A percentile compares a stretch with the other conserved stretches of the same genome.
Evolutionary conservation across 2,329 filamentous ascomycete species (phyloP).

Genomic region (Didymella pinodella): DNA sequence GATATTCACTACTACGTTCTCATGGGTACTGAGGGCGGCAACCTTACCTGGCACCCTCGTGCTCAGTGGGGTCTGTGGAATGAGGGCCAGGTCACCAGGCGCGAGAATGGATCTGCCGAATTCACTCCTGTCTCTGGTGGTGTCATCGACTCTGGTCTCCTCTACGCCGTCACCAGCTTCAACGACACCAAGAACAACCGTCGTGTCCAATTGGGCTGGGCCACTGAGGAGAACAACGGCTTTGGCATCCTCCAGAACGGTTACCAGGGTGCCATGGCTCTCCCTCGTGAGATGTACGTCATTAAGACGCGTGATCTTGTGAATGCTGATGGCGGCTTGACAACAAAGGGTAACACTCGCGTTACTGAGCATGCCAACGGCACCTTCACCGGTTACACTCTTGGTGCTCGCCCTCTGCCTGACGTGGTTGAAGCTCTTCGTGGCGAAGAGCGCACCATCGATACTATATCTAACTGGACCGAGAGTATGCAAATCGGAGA

Average conservation of each 20-base stretch:
- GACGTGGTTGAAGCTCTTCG: conserved; percentile 56
- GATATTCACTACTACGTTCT: conserved; percentile 56
- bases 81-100: conserved; percentile 53
- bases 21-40: conserved; percentile 56
- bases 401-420: conserved; percentile 54
- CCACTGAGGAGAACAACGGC: conserved; percentile 54
- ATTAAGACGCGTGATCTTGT: conserved; percentile 53
- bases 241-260: conserved; percentile 54
- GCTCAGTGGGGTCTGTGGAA: conserved; percentile 58
- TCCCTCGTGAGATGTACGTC: conserved; percentile 58
- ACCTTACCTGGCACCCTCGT: conserved; percentile 52
- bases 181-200: conserved; percentile 59
- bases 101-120: conserved; percentile 55
- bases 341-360: conserved; percentile 47
- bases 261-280: conserved; percentile 55
- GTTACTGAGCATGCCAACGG: conserved; percentile 48
- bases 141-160: conserved; percentile 54
- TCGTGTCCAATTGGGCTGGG: conserved; percentile 59
- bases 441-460: conserved; percentile 31
- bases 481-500: conserved; percentile 37
- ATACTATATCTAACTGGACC: conserved; percentile 27
- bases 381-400: conserved; percentile 54
- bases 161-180: conserved; percentile 58
- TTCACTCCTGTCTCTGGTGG: conserved; percentile 57
- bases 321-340: conserved; percentile 46